Evolutionary conservation across 2,329 filamentous ascomycete genomes (phyloP).

Genomic region (Xylariaceae sp.): DNA sequence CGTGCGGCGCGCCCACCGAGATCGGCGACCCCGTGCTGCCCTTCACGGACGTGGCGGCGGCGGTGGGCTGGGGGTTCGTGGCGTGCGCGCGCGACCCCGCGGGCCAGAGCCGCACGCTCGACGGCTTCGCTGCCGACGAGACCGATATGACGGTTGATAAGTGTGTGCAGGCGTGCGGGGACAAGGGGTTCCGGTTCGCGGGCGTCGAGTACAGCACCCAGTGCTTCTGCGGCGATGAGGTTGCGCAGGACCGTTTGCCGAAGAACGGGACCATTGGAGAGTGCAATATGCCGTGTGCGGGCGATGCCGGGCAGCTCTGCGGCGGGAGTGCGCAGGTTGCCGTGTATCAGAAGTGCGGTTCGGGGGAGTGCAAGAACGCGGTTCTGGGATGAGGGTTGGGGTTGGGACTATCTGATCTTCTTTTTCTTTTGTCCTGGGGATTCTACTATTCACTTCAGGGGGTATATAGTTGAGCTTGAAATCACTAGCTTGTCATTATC

Average conservation of each 20-base stretch:
- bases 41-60: constrained; percentile 10
- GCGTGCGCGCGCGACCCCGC: constrained; percentile 47
- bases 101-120: constrained; percentile 5
- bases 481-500: too few species aligned
- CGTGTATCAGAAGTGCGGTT: too few species aligned
- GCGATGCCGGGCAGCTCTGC: constrained; percentile 32
- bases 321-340: neutral
- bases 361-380: too few species aligned
- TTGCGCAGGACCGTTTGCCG: constrained; percentile 4
- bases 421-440: too few species aligned
- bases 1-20: constrained; percentile 16
- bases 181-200: constrained; percentile 12
- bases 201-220: constrained; percentile 22
- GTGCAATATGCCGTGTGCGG: constrained; percentile 44
- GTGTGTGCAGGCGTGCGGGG: constrained; percentile 14
- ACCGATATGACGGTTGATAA: constrained; percentile 22
- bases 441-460: too few species aligned
- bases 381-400: too few species aligned
- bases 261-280: constrained; percentile 37
- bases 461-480: too few species aligned
- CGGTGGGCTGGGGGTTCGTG: constrained; percentile 47
- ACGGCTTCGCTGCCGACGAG: constrained; percentile 9
- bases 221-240: constrained; percentile 29
- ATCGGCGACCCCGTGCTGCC: constrained; percentile 1
- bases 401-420: too few species aligned